phyloP scores from a whole-genome alignment of 1,284 basidiomycete species.

The Mycena citricolor region DNA sequence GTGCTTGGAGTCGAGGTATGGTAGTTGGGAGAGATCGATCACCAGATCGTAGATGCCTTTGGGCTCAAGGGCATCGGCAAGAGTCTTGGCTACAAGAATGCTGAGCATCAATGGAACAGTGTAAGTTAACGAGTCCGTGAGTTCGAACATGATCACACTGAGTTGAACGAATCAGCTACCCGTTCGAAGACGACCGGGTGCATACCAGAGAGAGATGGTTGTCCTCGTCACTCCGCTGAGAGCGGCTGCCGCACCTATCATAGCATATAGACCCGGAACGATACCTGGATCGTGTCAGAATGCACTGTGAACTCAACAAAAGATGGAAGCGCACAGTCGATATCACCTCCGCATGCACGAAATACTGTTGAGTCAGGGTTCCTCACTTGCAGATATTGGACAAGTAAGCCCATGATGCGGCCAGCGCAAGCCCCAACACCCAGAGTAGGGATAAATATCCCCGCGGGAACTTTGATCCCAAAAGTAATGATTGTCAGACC shows the following conservation, averaged over 20 bases:
- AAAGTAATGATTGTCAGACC: constrained; percentile 72
- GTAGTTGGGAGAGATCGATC: constrained; percentile 78
- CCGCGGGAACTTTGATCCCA: constrained; percentile 91
- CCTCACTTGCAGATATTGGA: constrained; percentile 78
- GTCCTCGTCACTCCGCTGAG: constrained; percentile 78
- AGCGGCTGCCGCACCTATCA: constrained; percentile 89
- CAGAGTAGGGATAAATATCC: constrained; percentile 96
- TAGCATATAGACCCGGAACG: constrained; percentile 86
- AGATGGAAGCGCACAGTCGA: constrained; percentile 49
- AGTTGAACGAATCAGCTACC: neutral
- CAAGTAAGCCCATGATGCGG: constrained; percentile 79
- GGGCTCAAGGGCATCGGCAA: constrained; percentile 88
- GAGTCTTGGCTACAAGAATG: constrained; percentile 90
- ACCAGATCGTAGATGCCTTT: constrained; percentile 96
- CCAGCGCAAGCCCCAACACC: constrained; percentile 97
- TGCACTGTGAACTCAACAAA: neutral
- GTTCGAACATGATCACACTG: constrained; percentile 95
- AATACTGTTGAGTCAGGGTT: constrained; percentile 69
- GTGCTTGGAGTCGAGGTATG: constrained; percentile 88
- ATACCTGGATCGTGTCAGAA: constrained; percentile 38
- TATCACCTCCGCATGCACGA: constrained; percentile 60
- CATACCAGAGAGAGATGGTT: constrained; percentile 40
- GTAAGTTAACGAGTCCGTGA: constrained; percentile 93
- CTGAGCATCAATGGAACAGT: constrained; percentile 78
- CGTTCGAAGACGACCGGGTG: constrained; percentile 27